Conservation (phyloP, 768 basidiomycete genomes). For the Amyloporia xantha region DNA sequence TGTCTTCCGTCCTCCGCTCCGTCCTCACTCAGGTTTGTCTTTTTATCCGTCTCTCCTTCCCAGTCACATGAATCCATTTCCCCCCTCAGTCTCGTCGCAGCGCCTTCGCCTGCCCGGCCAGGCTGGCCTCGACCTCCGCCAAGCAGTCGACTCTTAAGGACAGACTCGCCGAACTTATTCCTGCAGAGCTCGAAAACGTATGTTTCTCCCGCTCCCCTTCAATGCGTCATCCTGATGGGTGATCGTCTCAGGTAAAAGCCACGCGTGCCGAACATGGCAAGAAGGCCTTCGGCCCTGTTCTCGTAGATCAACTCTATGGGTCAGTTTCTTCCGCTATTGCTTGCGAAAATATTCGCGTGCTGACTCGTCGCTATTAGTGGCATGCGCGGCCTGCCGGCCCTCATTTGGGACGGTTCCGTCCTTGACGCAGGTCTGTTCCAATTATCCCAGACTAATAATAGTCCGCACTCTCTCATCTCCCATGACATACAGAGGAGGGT, state of each 20-base stretch:
- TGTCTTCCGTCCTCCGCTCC: slow-evolving; percentile 28
- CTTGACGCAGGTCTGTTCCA: slow-evolving; percentile 72
- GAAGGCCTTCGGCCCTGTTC: slow-evolving; percentile 88
- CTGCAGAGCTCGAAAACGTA: slow-evolving; percentile 73
- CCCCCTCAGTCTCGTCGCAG: slow-evolving; percentile 42
- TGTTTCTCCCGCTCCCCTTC: slow-evolving; percentile 12
- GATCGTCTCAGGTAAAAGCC: slow-evolving; percentile 58
- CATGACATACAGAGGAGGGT: slow-evolving; percentile 64
- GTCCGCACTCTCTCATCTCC: slow-evolving; percentile 4
- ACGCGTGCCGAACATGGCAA: slow-evolving; percentile 83
- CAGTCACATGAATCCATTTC: slow-evolving; percentile 1
- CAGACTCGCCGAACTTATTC: slow-evolving; percentile 89
- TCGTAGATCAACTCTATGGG: slow-evolving; percentile 91
- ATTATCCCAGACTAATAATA: not conserved
- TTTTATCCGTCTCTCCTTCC: slow-evolving; percentile 21
- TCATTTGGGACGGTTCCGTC: slow-evolving; percentile 98
- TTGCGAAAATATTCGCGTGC: not conserved
- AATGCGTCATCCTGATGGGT: slow-evolving; percentile 9
- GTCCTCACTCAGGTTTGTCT: slow-evolving; percentile 27
- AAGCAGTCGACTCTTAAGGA: slow-evolving; percentile 84
- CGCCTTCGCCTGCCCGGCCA: slow-evolving; percentile 42
- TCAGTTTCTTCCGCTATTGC: slow-evolving; percentile 23
- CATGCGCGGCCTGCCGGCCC: slow-evolving; percentile 84
- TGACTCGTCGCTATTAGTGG: slow-evolving; percentile 41
- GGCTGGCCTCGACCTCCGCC: slow-evolving; percentile 57